Percentiles rank a stretch among this genome's conserved stretches.
Evolutionary conservation across 352 stramenopile species (phyloP).

Genomic region (Thalassiosira mediterranea): DNA sequence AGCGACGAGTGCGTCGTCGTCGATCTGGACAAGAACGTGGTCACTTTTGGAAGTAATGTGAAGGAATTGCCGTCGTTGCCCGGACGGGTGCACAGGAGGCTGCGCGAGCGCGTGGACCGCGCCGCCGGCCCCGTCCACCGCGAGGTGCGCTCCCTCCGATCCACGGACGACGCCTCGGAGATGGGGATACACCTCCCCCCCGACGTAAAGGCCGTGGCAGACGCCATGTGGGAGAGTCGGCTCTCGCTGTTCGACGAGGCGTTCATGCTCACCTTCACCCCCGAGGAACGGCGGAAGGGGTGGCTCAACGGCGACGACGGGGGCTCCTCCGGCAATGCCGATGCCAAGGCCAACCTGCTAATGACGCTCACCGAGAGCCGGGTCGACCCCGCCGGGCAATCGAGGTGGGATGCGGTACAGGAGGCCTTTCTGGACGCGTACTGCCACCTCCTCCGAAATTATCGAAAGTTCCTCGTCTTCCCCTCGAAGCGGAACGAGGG

Average conservation of each 20-base stretch:
- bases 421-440: conserved; percentile 85
- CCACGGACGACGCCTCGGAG: conserved; percentile 47
- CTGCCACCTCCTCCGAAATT: conserved; percentile 78
- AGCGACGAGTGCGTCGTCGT: conserved; percentile 79
- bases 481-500: conserved; percentile 22
- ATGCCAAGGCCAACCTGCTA: conserved; percentile 10
- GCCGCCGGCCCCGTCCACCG: conserved; percentile 73
- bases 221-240: conserved; percentile 69
- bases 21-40: conserved; percentile 79
- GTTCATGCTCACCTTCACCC: conserved; percentile 62
- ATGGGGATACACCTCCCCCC: conserved; percentile 44
- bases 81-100: conserved; percentile 65
- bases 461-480: conserved; percentile 80
- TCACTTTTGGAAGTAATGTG: conserved; percentile 63
- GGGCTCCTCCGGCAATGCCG: neutral
- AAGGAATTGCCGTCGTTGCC: conserved; percentile 58
- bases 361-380: conserved; percentile 50
- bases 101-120: conserved; percentile 56
- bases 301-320: conserved; percentile 78
- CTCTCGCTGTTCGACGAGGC: conserved; percentile 61
- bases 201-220: conserved; percentile 41
- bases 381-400: too few species aligned
- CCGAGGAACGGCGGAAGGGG: conserved; percentile 75
- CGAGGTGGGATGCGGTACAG: conserved; percentile 81
- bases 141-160: conserved; percentile 56